A percentile compares a stretch with the other conserved stretches of the same genome.
phyloP scores from a whole-genome alignment of 2,329 filamentous ascomycete genomes.

The Corinectria fuckeliana region DNA sequence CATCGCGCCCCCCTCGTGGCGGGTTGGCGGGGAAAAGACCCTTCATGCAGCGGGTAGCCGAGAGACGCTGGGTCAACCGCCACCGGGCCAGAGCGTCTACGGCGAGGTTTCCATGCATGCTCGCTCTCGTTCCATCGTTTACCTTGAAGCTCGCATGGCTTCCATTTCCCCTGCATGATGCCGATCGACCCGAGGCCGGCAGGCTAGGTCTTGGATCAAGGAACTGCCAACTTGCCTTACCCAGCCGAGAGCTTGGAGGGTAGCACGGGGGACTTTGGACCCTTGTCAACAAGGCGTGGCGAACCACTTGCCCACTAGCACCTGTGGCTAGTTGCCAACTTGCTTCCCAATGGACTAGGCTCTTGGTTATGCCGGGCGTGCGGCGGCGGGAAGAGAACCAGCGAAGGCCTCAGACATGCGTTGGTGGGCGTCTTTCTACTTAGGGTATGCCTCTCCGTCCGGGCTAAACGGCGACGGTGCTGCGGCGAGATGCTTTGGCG shows the following conservation, averaged over 20 bases:
- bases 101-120: background rate
- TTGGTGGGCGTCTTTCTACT: background rate
- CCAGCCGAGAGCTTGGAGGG: background rate
- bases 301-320: too few species aligned
- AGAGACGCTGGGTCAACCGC: background rate
- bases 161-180: background rate
- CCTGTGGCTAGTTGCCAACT: background rate
- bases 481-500: background rate
- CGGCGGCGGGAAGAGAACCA: background rate
- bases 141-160: background rate
- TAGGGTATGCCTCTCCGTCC: too few species aligned
- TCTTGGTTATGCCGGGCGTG: too few species aligned
- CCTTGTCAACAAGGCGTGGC: background rate
- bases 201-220: background rate
- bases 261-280: background rate
- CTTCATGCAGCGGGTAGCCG: slow-evolving; percentile 29
- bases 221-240: background rate
- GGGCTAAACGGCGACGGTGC: too few species aligned
- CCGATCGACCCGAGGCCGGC: background rate
- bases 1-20: slow-evolving; percentile 34
- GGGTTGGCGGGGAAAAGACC: slow-evolving; percentile 24
- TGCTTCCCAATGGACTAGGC: background rate
- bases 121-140: background rate
- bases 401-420: too few species aligned
- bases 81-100: background rate